Evolutionary conservation across 2,329 filamentous ascomycete genomes (phyloP).

Genomic region (Coniochaeta pulveracea): DNA sequence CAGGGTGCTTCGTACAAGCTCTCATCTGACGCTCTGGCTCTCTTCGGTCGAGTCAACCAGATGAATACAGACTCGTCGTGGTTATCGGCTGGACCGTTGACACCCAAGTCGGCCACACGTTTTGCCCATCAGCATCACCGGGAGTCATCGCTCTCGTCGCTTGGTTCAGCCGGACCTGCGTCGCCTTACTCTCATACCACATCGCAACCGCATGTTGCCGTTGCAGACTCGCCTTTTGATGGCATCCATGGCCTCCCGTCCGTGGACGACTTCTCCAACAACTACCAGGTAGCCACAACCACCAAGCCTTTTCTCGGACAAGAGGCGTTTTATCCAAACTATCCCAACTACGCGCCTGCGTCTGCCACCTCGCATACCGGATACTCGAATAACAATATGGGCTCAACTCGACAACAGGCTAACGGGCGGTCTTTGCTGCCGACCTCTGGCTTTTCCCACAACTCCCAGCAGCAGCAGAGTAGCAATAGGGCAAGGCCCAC

Average conservation of each 20-base stretch:
- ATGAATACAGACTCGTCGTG: constrained; percentile 32
- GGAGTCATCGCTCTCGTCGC: constrained; percentile 49
- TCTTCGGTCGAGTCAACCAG: constrained; percentile 12
- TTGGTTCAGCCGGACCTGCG: constrained; percentile 47
- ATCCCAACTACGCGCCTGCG: constrained; percentile 24
- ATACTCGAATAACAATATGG: constrained; percentile 27
- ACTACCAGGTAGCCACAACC: constrained; percentile 35
- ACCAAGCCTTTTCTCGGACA: constrained; percentile 12
- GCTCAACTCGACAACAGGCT: constrained; percentile 23
- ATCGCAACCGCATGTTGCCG: constrained; percentile 46
- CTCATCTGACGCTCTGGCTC: constrained; percentile 12
- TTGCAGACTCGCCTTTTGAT: constrained; percentile 37
- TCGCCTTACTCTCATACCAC: constrained; percentile 46
- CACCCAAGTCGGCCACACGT: constrained; percentile 23
- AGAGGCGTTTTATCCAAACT: constrained; percentile 30
- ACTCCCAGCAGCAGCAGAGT: constrained; percentile 14
- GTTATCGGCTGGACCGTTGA: constrained; percentile 24
- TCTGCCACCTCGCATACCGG: constrained; percentile 23
- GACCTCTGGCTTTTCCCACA: constrained; percentile 32
- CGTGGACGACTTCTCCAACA: constrained; percentile 28
- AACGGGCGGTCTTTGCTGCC: constrained; percentile 31
- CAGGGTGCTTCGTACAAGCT: constrained; percentile 12
- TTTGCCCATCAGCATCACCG: constrained; percentile 39
- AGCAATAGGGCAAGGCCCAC: constrained; percentile 34
- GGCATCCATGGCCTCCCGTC: constrained; percentile 29